Evolutionary conservation across 2,329 filamentous ascomycete genomes (phyloP), one percentile per base, ranked within the genome.

Genomic region (Exophiala mesophila): DNA sequence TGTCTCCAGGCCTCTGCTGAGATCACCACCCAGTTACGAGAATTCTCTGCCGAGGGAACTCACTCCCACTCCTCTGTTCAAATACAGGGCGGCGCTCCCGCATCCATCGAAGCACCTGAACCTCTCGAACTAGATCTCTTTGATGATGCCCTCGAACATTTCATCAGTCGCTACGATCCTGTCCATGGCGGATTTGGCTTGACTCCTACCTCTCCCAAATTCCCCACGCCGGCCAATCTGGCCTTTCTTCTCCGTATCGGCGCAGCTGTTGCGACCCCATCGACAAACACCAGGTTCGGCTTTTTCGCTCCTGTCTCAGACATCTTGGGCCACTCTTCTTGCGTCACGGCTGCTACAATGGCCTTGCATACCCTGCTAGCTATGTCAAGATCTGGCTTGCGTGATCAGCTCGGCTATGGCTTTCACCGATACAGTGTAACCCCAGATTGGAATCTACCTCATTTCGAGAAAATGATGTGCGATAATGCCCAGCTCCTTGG

Each of bases 401-500:
- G 85, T 49, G 85, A 88, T 56, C 83, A 86, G 48, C 76, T 90
- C 47, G 85, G 85, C 31, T 77, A 85, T 58, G 85, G 86, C 5
- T 88, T 88, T 56, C 79, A 83, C 26, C 78, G 90, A 38, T 96
- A 94, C 61, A 94, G 88, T 10, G 84, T 94, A 5, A 97, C 90
- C 0, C 71, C 80, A 10, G 86, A 97, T 64, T 98, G 92, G 92
- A 86, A 84, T 50, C 70, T 97, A 34, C 92, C 92, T 8, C 89
- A 95, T 62, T 98, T 97, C 56, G 92, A 98, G 68, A 97, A 97
- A 70, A 88, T 97, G 76, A 77, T 96, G 7, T 88, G 88, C 41
- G 92, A 97, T 59, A 94, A 98, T 57, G 83, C 86, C 0, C 83
- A 96, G 54, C 73, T 97, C 1, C 69, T 98, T 2, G 77, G 82